Conservation (phyloP, 2,329 filamentous ascomycete species). For the Verticillium zaregamsianum region DNA sequence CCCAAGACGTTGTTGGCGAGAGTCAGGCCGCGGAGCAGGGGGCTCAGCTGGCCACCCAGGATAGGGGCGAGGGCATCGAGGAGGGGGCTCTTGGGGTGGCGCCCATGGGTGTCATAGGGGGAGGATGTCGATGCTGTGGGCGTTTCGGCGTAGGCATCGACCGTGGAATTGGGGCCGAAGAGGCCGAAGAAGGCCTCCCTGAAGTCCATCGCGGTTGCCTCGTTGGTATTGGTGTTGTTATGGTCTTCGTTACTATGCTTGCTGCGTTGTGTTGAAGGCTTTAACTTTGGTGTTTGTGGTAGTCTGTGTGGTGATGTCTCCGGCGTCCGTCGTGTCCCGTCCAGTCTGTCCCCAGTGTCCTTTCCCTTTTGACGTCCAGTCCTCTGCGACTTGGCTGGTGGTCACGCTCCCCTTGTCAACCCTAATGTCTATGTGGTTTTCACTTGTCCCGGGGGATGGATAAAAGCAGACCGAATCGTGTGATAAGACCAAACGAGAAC, state of each 20-base stretch:
- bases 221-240: neutral
- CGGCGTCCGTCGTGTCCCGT: too few relatives aligned
- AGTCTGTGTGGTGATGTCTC: too few relatives aligned
- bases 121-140: neutral
- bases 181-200: neutral
- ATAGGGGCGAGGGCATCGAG: constrained; percentile 8
- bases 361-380: too few relatives aligned
- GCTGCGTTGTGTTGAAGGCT: neutral
- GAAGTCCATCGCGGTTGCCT: neutral
- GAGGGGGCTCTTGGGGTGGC: neutral
- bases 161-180: neutral
- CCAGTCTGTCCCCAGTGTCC: too few relatives aligned
- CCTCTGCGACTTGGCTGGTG: too few relatives aligned
- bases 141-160: neutral
- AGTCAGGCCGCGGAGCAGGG: constrained; percentile 11
- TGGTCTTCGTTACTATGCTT: neutral
- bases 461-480: too few relatives aligned
- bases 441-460: too few relatives aligned
- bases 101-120: neutral
- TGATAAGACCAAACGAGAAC: too few relatives aligned
- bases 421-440: too few relatives aligned
- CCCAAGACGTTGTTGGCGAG: constrained; percentile 42
- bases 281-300: neutral
- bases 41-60: constrained; percentile 14
- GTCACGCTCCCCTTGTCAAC: too few relatives aligned